These are phyloP conservation scores for Colletotrichum tanaceti DNA, from an alignment of 2,329 filamentous ascomycete species.

Conservation along the genomic window DNA sequence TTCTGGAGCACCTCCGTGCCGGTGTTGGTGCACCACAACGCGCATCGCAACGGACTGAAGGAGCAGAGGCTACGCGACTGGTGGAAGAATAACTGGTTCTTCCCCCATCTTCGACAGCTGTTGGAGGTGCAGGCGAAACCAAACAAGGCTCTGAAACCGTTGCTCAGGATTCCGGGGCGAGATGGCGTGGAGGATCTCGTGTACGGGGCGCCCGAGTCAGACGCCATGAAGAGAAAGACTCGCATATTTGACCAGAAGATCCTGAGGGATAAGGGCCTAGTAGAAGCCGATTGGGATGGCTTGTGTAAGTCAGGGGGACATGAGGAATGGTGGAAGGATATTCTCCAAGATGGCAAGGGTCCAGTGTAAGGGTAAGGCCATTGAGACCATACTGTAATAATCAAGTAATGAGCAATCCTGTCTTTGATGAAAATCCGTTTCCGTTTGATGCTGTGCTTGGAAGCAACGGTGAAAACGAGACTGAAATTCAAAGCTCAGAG, in stretches of 20 bases:
- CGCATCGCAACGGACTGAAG: slow-evolving; percentile 42
- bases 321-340: slow-evolving; percentile 48
- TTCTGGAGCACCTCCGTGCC: slow-evolving; percentile 44
- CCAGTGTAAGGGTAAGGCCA: background rate
- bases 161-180: slow-evolving; percentile 41
- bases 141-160: slow-evolving; percentile 25
- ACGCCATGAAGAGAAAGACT: slow-evolving; percentile 21
- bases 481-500: no score
- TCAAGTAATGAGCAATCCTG: no score
- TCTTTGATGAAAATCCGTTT: no score
- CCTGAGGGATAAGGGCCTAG: slow-evolving; percentile 3
- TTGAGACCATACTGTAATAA: no score
- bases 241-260: slow-evolving; percentile 30
- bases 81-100: slow-evolving; percentile 46
- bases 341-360: slow-evolving; percentile 47
- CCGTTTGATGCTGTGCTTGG: no score
- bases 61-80: slow-evolving; percentile 39
- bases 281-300: slow-evolving; percentile 39
- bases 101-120: slow-evolving; percentile 42
- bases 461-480: no score
- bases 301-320: slow-evolving; percentile 43
- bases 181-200: slow-evolving; percentile 34
- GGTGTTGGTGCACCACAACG: slow-evolving; percentile 45
- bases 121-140: slow-evolving; percentile 24
- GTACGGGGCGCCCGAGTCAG: slow-evolving; percentile 44